These are phyloP conservation scores for Dalbergia cultrata DNA, from an alignment of 306 rosid genomes.

Conservation along the genomic window DNA sequence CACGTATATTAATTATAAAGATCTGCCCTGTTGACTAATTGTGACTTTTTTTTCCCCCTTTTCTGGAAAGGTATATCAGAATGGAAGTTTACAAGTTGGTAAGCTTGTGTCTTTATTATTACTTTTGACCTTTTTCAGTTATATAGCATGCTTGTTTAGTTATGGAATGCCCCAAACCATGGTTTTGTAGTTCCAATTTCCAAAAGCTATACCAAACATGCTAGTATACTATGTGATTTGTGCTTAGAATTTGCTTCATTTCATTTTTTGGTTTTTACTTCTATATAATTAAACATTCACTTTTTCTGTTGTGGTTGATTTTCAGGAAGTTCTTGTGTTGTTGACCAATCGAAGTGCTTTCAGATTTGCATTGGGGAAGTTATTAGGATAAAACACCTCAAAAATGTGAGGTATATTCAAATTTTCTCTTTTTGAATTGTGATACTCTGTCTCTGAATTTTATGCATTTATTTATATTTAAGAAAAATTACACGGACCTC, in stretches of 20 bases:
- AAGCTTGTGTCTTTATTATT: conserved; percentile 45
- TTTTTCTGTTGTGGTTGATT: conserved; percentile 29
- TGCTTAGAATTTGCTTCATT: conserved; percentile 15
- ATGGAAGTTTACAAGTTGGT: conserved; percentile 79
- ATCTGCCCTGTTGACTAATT: conserved; percentile 57
- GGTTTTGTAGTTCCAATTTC: neutral
- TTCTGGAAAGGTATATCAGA: conserved; percentile 60
- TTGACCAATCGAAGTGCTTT: conserved; percentile 49
- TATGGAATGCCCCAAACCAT: neutral
- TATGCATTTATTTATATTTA: conserved; percentile 1
- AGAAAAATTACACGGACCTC: too few relatives aligned
- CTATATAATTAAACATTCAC: neutral
- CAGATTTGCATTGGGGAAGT: conserved; percentile 82
- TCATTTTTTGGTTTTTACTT: conserved; percentile 26
- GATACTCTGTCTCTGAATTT: neutral
- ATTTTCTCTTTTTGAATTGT: conserved; percentile 20
- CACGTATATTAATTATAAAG: conserved; percentile 30
- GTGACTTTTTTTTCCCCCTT: conserved; percentile 38
- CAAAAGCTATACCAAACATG: neutral
- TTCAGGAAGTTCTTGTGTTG: conserved; percentile 66
- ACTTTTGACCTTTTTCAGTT: neutral
- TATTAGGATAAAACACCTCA: conserved; percentile 66
- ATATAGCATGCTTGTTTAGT: neutral
- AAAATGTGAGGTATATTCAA: conserved; percentile 61
- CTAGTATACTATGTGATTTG: conserved; percentile 3